phyloP scores from a whole-genome alignment of 352 stramenopile genomes.

The Phytophthora constricta region DNA sequence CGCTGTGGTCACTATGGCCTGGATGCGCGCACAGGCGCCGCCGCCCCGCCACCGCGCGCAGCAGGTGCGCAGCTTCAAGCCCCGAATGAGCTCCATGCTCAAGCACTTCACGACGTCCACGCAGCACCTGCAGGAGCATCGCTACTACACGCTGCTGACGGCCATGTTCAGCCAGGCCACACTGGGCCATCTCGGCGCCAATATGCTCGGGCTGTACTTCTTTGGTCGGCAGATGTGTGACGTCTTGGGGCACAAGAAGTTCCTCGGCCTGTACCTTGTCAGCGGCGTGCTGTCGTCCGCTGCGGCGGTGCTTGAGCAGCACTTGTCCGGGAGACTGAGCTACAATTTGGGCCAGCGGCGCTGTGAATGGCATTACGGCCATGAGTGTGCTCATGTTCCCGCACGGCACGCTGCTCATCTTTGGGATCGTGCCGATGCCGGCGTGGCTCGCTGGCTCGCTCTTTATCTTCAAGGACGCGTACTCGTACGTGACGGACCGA shows the following conservation, averaged over 20 bases:
- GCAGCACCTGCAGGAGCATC: constrained; percentile 58
- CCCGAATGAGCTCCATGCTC: constrained; percentile 62
- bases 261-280: constrained; percentile 76
- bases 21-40: constrained; percentile 55
- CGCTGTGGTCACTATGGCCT: constrained; percentile 61
- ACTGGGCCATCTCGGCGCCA: constrained; percentile 62
- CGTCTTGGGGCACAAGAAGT: constrained; percentile 66
- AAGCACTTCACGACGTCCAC: constrained; percentile 80
- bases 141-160: constrained; percentile 81
- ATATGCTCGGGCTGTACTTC: constrained; percentile 83
- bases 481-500: constrained; percentile 57
- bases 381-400: constrained; percentile 77
- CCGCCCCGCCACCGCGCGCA: constrained; percentile 38
- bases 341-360: constrained; percentile 79
- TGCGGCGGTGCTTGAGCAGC: constrained; percentile 67
- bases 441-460: constrained; percentile 72
- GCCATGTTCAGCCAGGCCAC: constrained; percentile 76
- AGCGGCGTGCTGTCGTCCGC: constrained; percentile 74
- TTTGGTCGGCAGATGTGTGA: constrained; percentile 77
- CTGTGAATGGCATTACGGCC: constrained; percentile 81
- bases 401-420: constrained; percentile 76
- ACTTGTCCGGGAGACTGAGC: constrained; percentile 42
- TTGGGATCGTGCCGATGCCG: constrained; percentile 76
- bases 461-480: constrained; percentile 81
- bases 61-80: constrained; percentile 32